Conservation (phyloP, 2,329 filamentous ascomycete species). For the Emmonsiellopsis sp. region DNA sequence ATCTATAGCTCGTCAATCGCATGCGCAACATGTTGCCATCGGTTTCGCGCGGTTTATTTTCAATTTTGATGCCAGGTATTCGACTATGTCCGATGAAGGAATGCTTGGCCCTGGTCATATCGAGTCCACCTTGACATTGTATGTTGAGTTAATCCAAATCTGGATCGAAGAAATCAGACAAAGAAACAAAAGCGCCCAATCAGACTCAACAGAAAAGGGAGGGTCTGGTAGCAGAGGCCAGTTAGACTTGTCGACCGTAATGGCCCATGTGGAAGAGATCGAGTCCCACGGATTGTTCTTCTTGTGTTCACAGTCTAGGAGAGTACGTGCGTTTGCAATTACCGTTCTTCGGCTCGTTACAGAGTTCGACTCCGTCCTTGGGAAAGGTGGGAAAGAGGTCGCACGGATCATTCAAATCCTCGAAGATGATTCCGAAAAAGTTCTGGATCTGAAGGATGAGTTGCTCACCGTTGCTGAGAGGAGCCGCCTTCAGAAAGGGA, state of each 20-base stretch:
- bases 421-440: slow-evolving; percentile 75
- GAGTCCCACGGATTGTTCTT: slow-evolving; percentile 97
- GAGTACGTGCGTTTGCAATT: slow-evolving; percentile 82
- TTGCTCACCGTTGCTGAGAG: slow-evolving; percentile 77
- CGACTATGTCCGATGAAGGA: slow-evolving; percentile 94
- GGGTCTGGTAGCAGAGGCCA: slow-evolving; percentile 62
- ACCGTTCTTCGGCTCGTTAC: slow-evolving; percentile 85
- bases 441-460: slow-evolving; percentile 87
- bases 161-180: slow-evolving; percentile 96
- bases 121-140: slow-evolving; percentile 83
- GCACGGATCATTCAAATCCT: slow-evolving; percentile 83
- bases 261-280: slow-evolving; percentile 91
- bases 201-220: slow-evolving; percentile 54
- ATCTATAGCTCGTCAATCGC: slow-evolving; percentile 84
- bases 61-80: slow-evolving; percentile 94
- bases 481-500: slow-evolving; percentile 81
- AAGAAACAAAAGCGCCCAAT: slow-evolving; percentile 64
- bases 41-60: slow-evolving; percentile 97
- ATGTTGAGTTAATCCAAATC: slow-evolving; percentile 86
- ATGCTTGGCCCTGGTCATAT: slow-evolving; percentile 93
- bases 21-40: slow-evolving; percentile 91
- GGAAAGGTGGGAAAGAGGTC: slow-evolving; percentile 68
- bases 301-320: slow-evolving; percentile 85
- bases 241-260: slow-evolving; percentile 76
- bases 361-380: slow-evolving; percentile 84